Percentiles rank a stretch among this genome's conserved stretches.
Evolutionary conservation across 2,329 filamentous ascomycete species (phyloP).

Genomic region (Leptodontidium sp.): DNA sequence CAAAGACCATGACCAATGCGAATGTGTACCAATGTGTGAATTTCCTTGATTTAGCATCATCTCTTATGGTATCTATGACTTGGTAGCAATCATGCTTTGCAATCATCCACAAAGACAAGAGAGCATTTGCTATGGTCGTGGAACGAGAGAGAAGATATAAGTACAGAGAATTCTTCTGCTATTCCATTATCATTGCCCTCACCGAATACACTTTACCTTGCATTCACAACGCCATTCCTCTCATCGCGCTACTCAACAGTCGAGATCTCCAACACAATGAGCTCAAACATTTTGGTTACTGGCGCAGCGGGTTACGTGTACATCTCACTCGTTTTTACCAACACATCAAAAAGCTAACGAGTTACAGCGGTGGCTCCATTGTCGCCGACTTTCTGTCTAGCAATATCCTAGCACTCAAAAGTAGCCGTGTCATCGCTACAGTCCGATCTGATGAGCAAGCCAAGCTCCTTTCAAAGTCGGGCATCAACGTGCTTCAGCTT

Average conservation of each 20-base stretch:
- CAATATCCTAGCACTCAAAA: conserved; percentile 38
- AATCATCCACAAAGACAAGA: conserved; percentile 25
- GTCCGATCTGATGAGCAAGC: conserved; percentile 49
- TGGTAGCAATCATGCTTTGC: conserved; percentile 28
- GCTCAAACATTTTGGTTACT: conserved; percentile 45
- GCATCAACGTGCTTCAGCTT: conserved; percentile 45
- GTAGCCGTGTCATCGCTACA: conserved; percentile 44
- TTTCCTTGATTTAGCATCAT: background rate
- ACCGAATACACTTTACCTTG: conserved; percentile 11
- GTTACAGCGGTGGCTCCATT: conserved; percentile 49
- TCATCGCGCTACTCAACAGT: conserved; percentile 25
- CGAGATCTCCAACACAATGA: conserved; percentile 29
- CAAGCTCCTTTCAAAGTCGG: conserved; percentile 45
- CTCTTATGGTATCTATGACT: conserved; percentile 22
- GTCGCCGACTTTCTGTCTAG: conserved; percentile 46
- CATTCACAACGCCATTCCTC: conserved; percentile 28
- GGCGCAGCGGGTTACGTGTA: conserved; percentile 50
- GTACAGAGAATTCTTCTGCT: conserved; percentile 27
- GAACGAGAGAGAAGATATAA: conserved; percentile 28
- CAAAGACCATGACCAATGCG: too few species aligned
- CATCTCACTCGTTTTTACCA: conserved; percentile 23
- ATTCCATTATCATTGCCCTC: conserved; percentile 12
- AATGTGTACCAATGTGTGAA: too few species aligned
- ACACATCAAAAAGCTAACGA: conserved; percentile 29
- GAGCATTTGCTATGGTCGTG: conserved; percentile 26